Percentiles rank a stretch among this genome's conserved stretches.
Conservation (phyloP, 2,329 filamentous ascomycete species). For the Fusarium illudens region DNA sequence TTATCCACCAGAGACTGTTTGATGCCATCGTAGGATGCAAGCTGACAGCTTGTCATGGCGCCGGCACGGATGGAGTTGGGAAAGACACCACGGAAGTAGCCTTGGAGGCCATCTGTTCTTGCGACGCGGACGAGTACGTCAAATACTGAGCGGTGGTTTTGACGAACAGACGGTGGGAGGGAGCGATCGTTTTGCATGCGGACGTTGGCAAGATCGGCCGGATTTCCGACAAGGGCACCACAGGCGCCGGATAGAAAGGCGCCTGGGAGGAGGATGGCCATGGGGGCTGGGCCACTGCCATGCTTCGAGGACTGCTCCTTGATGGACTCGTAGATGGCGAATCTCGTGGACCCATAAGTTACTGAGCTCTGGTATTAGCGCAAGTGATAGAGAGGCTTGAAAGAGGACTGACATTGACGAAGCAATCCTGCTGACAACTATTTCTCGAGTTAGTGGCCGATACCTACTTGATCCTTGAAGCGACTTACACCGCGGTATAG, state of each 20-base stretch:
- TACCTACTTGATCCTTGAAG: not conserved
- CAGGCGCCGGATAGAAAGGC: conserved; percentile 13
- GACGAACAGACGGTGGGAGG: not conserved
- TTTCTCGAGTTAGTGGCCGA: not conserved
- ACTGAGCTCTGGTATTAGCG: not conserved
- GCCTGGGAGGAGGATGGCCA: conserved; percentile 6
- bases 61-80: conserved; percentile 14
- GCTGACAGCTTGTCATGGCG: conserved; percentile 17
- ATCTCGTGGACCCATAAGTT: conserved; percentile 21
- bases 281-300: not conserved
- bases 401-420: conserved; percentile 5
- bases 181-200: conserved; percentile 28
- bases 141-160: conserved; percentile 20
- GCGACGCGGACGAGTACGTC: conserved; percentile 18
- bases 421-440: conserved; percentile 17
- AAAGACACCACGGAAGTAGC: conserved; percentile 13
- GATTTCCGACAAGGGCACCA: conserved; percentile 14
- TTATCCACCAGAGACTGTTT: conserved; percentile 10
- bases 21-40: conserved; percentile 17
- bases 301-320: conserved; percentile 2
- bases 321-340: conserved; percentile 24
- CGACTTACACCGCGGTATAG: conserved; percentile 14
- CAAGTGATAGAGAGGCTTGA: rapidly evolving
- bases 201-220: conserved; percentile 19
- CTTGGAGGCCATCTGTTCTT: conserved; percentile 7